Base-by-base conservation (phyloP, 768 basidiomycete species). In the Clathrus columnatus region DNA sequence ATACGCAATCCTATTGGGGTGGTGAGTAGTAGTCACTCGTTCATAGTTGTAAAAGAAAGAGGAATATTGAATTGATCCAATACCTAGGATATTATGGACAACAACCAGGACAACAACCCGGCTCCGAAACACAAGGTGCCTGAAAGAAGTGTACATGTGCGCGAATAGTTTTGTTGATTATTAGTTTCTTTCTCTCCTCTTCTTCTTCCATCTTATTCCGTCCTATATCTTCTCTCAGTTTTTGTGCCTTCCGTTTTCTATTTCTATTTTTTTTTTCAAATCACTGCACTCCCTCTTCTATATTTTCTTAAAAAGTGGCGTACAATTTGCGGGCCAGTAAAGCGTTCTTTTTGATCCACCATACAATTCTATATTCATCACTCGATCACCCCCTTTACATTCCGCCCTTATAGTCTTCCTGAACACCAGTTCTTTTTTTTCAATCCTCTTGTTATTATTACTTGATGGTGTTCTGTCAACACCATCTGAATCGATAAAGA, bases 61-160 rank as follows among this genome's bases (percentile, higher is more conserved):
- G n/a, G n/a, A n/a, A n/a, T n/a, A n/a, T n/a, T n/a, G n/a, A n/a
- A n/a, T n/a, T n/a, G n/a, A n/a, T n/a, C n/a, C n/a, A n/a, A n/a
- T 27, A 5, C 48, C 1, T 51, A 91, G 89, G 87, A 60, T 91
- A 91, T 65, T 91, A 91, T 62, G 80, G 81, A 50, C 89, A 90
- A 69, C 85, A 86, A 70, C 75, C 76, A 59, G 85, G 85, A 62
- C 69, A 70, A 56, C 71, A 69, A 51, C 61, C 60, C 51, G 65
- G 62, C 41, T 29, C 45, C 24, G 54, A 55, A 30, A 48, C 54
- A 48, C 60, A 52, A 54, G 57, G 50, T 30, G 44, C 58, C 20
- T 48, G 27, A 29, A 21, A 21, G 24, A 47, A 18, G 28, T 44
- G 30, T 18, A 46, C 46, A 28, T 28, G 42, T 30, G 20, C 20